Base-by-base conservation (phyloP, 140 eudicot species). In the Senecio squalidus region DNA sequence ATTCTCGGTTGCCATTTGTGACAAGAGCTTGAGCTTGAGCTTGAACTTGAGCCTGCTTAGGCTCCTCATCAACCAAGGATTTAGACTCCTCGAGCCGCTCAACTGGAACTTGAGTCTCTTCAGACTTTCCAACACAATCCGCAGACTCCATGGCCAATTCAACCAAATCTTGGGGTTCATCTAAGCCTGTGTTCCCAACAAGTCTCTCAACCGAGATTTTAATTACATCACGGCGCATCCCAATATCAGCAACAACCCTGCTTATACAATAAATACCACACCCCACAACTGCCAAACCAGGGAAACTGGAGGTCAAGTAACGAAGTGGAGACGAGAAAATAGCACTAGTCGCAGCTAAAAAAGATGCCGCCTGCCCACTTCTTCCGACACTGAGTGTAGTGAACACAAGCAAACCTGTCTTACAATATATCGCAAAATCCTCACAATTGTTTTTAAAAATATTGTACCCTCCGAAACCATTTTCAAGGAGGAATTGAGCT, bases 401-500 rank as follows among this genome's bases (percentile, higher is more conserved):
- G 60, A 75, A 77, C 34, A 84, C 78, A 0, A 93, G 80, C 65
- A 84, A 64, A 4, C 95, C 96, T 0, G 99, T 93, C 72, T 88
- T 93, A 74, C 96, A 93, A 55, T 93, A 93, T n/a, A 87, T 82
- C 6, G 99, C 87, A 24, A 92, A 88, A 62, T 92, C 98, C 59
- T 92, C 98, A 38, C 98, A 92, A 71, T 92, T 92, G 80, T 92
- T 93, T 72, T 76, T 79, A 61, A 93, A 93, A 4, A 93, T 43
- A 33, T 84, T 60, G 84, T 93, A 93, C 4, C 40, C 78, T 10
- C 99, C 99, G 45, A 93, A 92, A 9, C 96, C 99, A 5, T 88
- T 88, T 51, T 79, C 76, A 6, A 88, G 89, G 9, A 93, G 84
- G 70, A 67, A 93, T 47, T 68, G 45, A 25, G 99, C 95, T 21